Conservation (phyloP, 225 moss, liverwort and hornwort species). For the Physcomitrellopsis africana region DNA sequence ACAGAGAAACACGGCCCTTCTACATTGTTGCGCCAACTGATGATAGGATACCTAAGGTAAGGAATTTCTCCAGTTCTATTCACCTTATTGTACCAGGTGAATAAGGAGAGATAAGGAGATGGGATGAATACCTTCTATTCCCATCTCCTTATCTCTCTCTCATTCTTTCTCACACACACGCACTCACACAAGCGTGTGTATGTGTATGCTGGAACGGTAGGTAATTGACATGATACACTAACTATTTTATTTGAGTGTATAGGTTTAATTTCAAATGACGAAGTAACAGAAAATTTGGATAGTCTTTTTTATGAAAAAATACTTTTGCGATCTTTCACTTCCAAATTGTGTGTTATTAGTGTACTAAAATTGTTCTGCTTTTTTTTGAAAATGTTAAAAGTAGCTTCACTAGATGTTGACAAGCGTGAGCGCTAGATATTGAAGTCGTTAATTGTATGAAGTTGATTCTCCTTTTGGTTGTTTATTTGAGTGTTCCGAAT, state of each 20-base stretch:
- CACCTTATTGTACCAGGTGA: not conserved
- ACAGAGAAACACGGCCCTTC: constrained; percentile 63
- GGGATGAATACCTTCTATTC: too few species aligned
- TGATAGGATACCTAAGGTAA: constrained; percentile 74
- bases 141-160: too few species aligned
- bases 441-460: not conserved
- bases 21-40: constrained; percentile 55
- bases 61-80: not conserved
- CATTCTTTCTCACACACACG: too few species aligned
- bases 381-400: not conserved
- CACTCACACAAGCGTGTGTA: not conserved
- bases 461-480: not conserved
- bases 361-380: not conserved
- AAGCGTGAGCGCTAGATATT: not conserved
- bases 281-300: not conserved
- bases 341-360: not conserved
- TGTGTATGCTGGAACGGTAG: not conserved
- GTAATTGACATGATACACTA: not conserved
- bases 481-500: not conserved
- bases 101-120: too few species aligned
- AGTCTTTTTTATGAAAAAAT: too few species aligned
- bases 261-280: not conserved
- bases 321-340: not conserved
- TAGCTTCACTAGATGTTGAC: not conserved
- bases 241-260: not conserved